Percentiles rank a stretch among this genome's conserved stretches.
Evolutionary conservation across 805 yeast species (phyloP).

Genomic region (Teunomyces stri): DNA sequence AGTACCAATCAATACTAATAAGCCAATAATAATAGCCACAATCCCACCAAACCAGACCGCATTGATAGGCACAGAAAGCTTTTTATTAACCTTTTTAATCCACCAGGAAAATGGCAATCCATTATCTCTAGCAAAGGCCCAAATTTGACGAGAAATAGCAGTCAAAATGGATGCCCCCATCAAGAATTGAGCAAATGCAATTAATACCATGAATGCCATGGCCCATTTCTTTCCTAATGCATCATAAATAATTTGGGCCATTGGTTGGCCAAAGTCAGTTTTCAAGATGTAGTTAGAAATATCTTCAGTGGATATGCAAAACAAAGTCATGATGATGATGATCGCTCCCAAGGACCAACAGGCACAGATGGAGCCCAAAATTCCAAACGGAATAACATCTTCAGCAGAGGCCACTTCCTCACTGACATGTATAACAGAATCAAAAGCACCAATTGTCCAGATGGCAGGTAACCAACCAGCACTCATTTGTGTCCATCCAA

Average conservation of each 20-base stretch:
- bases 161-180: slow-evolving; percentile 64
- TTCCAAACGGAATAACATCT: slow-evolving; percentile 63
- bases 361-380: slow-evolving; percentile 52
- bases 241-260: slow-evolving; percentile 64
- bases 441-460: slow-evolving; percentile 77
- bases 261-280: slow-evolving; percentile 54
- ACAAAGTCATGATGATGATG: slow-evolving; percentile 51
- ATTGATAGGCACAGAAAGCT: slow-evolving; percentile 57
- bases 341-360: slow-evolving; percentile 61
- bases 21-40: slow-evolving; percentile 50
- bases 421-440: slow-evolving; percentile 68
- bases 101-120: slow-evolving; percentile 62
- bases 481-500: slow-evolving; percentile 54
- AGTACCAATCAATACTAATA: slow-evolving; percentile 52
- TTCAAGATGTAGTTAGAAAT: slow-evolving; percentile 35
- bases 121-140: slow-evolving; percentile 77
- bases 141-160: slow-evolving; percentile 67
- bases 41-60: slow-evolving; percentile 57
- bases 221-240: slow-evolving; percentile 67
- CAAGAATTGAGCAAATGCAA: slow-evolving; percentile 58
- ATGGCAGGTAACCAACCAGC: slow-evolving; percentile 65
- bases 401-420: slow-evolving; percentile 68
- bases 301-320: slow-evolving; percentile 51
- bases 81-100: slow-evolving; percentile 57
- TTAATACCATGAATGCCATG: slow-evolving; percentile 56